A percentile compares a stretch with the other conserved stretches of the same genome.
Evolutionary conservation across 2,329 filamentous ascomycete species (phyloP).

Genomic region (Remersonia thermophila): DNA sequence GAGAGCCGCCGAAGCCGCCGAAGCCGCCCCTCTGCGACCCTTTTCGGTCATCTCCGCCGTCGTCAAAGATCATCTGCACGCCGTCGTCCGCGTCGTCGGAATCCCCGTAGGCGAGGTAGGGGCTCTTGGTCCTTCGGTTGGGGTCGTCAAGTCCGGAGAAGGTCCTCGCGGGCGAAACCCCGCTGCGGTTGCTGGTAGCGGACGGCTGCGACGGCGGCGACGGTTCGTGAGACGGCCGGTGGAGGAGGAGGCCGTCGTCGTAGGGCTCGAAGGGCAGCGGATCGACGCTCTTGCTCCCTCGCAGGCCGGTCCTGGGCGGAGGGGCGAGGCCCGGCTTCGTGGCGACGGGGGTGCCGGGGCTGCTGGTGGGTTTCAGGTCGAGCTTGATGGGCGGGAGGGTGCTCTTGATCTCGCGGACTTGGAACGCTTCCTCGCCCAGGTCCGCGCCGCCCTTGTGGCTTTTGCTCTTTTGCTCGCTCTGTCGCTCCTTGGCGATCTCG

Average conservation of each 20-base stretch:
- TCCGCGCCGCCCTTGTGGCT: constrained; percentile 18
- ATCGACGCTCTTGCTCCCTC: constrained; percentile 10
- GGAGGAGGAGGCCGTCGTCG: too few species aligned
- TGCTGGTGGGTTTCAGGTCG: constrained; percentile 28
- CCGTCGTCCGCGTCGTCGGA: constrained; percentile 25
- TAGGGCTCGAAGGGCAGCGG: constrained; percentile 14
- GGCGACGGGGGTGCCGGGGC: constrained; percentile 16
- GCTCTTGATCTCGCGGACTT: constrained; percentile 71
- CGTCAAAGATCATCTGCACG: constrained; percentile 58
- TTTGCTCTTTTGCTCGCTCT: constrained; percentile 25
- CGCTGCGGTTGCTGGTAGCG: too few species aligned
- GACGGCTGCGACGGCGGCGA: constrained; percentile 5
- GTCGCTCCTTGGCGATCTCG: constrained; percentile 61
- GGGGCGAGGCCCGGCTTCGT: too few species aligned
- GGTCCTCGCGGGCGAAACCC: too few species aligned
- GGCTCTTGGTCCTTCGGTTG: constrained; percentile 10
- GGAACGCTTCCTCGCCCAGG: constrained; percentile 29
- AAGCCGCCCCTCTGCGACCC: neutral
- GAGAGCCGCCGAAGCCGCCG: too few species aligned
- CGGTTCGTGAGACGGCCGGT: too few species aligned
- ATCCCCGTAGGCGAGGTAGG: constrained; percentile 7
- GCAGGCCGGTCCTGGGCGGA: too few species aligned
- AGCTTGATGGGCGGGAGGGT: constrained; percentile 87
- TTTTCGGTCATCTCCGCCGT: constrained; percentile 11
- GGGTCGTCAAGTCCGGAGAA: constrained; percentile 14